Evolutionary conservation across 2,329 filamentous ascomycete species (phyloP).

Genomic region (Xylaria multiplex): DNA sequence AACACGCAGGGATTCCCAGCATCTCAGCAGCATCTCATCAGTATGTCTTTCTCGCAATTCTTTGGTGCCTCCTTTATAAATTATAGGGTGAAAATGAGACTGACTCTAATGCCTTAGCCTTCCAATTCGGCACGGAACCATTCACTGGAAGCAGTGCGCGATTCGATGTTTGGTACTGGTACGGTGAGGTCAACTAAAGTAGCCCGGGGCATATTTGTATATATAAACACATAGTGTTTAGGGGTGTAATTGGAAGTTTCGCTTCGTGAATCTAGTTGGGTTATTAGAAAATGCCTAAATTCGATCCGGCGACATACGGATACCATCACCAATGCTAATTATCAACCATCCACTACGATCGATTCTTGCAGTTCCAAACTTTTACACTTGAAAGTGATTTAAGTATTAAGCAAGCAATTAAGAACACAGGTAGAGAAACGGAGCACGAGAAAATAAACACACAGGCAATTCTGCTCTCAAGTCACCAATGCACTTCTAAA

Average conservation of each 20-base stretch:
- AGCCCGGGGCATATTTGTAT: not conserved
- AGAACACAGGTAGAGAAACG: too few relatives aligned
- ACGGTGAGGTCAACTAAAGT: slow-evolving; percentile 31
- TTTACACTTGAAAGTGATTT: too few relatives aligned
- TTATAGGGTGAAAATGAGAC: not conserved
- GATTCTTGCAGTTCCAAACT: too few relatives aligned
- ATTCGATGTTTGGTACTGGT: slow-evolving; percentile 35
- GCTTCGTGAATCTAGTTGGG: not conserved
- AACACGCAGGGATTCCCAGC: slow-evolving; percentile 32
- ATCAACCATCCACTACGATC: too few relatives aligned
- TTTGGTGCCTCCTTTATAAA: not conserved
- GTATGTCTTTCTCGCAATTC: slow-evolving; percentile 23
- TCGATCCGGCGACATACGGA: not conserved
- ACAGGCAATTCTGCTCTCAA: too few relatives aligned
- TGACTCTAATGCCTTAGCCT: slow-evolving; percentile 20
- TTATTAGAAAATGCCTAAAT: not conserved
- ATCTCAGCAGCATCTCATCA: slow-evolving; percentile 31
- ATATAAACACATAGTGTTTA: not conserved
- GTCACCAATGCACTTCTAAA: too few relatives aligned
- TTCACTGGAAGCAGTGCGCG: slow-evolving; percentile 33
- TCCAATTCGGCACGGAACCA: slow-evolving; percentile 35
- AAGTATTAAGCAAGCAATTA: too few relatives aligned
- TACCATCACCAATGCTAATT: too few relatives aligned
- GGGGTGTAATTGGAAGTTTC: not conserved
- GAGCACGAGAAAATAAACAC: too few relatives aligned